These are phyloP conservation scores for Closterium sp. DNA, from an alignment of 139 green algal genomes.

Conservation along the genomic window DNA sequence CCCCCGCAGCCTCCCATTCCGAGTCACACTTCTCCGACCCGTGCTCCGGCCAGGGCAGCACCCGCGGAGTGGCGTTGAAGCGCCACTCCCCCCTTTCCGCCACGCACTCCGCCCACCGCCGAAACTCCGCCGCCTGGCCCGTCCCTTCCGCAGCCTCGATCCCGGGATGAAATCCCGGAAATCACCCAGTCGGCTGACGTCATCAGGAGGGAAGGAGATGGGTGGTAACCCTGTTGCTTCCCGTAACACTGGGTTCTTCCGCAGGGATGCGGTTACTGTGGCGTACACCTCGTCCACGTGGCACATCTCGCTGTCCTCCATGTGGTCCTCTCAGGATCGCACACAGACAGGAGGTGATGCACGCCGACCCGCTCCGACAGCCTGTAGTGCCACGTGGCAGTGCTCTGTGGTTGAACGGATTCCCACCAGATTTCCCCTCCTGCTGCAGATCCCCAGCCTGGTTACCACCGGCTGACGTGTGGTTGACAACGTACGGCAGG, in stretches of 20 bases:
- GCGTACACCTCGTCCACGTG: not conserved
- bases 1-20: not conserved
- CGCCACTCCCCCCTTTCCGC: not conserved
- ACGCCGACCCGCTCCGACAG: not conserved
- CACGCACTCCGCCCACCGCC: not conserved
- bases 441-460: not conserved
- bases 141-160: not conserved
- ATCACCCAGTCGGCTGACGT: not conserved
- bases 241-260: not conserved
- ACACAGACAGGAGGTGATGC: not conserved
- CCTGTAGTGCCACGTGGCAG: not conserved
- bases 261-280: not conserved
- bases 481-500: too few species aligned
- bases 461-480: too few species aligned
- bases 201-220: not conserved
- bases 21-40: not conserved
- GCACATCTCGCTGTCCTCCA: not conserved
- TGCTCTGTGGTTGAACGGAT: not conserved
- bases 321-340: not conserved
- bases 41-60: not conserved
- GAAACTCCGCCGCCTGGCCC: not conserved
- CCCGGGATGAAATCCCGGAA: not conserved
- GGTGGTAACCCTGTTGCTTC: not conserved
- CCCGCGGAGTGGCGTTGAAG: not conserved
- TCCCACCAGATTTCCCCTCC: not conserved